Evolutionary conservation across 768 basidiomycete genomes (phyloP).

Genomic region (Suillus bovinus): DNA sequence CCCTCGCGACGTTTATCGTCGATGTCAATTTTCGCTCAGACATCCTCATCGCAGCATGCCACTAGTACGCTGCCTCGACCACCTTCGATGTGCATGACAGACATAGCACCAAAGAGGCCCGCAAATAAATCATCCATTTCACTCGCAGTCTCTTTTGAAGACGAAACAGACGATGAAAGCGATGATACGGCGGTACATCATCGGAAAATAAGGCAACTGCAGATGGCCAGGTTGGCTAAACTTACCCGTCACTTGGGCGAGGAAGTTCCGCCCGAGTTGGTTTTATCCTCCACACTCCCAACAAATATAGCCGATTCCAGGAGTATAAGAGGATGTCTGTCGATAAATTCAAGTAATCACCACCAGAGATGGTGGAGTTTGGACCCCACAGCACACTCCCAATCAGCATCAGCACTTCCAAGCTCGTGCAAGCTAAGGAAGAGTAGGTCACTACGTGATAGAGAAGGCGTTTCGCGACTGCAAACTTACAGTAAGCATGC

Average conservation of each 20-base stretch:
- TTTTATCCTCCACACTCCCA: constrained; percentile 17
- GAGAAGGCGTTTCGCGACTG: not conserved
- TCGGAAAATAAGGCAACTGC: constrained; percentile 24
- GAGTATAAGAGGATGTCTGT: no score
- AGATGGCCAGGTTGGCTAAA: constrained; percentile 36
- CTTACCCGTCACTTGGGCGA: constrained; percentile 40
- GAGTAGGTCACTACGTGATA: constrained; percentile 31
- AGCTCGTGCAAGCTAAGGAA: constrained; percentile 22
- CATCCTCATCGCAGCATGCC: constrained; percentile 7
- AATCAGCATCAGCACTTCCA: not conserved
- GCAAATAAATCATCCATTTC: constrained; percentile 16
- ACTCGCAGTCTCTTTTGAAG: constrained; percentile 12
- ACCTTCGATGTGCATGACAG: constrained; percentile 15
- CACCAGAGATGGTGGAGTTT: constrained; percentile 21
- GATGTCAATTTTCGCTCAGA: constrained; percentile 6
- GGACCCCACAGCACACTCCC: constrained; percentile 13
- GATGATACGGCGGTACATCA: constrained; percentile 8
- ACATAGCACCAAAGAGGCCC: constrained; percentile 16
- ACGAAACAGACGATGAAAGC: constrained; percentile 10
- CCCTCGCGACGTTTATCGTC: constrained; percentile 6
- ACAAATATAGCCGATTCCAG: not conserved
- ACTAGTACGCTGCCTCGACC: constrained; percentile 11
- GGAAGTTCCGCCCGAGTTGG: constrained; percentile 38
- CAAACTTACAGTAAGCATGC: not conserved
- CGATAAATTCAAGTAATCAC: constrained; percentile 5